Evolutionary conservation across 129 eudicot species (phyloP).

Genomic region (Apium graveolens): DNA sequence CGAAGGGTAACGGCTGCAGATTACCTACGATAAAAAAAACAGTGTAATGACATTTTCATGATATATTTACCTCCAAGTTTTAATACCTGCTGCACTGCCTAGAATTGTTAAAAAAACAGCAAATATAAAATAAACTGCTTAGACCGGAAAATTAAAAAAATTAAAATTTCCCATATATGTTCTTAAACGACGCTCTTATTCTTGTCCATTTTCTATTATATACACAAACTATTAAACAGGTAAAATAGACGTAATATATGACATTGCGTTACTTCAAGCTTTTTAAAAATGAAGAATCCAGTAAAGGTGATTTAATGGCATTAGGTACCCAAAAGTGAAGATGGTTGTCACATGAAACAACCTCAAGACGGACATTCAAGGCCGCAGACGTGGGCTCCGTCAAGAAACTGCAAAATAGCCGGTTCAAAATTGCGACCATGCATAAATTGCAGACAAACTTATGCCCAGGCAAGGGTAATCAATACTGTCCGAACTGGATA

Average conservation of each 20-base stretch:
- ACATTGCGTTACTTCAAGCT: constrained; percentile 53
- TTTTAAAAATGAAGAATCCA: constrained; percentile 45
- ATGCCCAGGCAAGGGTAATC: neutral
- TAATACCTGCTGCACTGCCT: too few relatives aligned
- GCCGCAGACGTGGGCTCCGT: constrained; percentile 57
- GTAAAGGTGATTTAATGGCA: too few relatives aligned
- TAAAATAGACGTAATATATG: constrained; percentile 47
- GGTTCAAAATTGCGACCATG: neutral
- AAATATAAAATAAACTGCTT: neutral
- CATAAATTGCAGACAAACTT: neutral
- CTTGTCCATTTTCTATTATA: neutral
- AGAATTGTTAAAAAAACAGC: too few relatives aligned
- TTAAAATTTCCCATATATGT: neutral
- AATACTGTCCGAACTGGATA: neutral
- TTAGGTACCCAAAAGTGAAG: constrained; percentile 42
- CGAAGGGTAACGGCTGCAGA: too few relatives aligned
- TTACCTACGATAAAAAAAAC: too few relatives aligned
- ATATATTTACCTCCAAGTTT: neutral
- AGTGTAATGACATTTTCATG: neutral
- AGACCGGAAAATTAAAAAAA: neutral
- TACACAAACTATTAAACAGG: constrained; percentile 26
- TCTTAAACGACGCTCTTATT: neutral
- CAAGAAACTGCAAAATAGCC: constrained; percentile 50
- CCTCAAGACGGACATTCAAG: constrained; percentile 53
- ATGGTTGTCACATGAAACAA: constrained; percentile 12